These are phyloP conservation scores for Venturia pyrina DNA, from an alignment of 2,329 filamentous ascomycete species.

Conservation along the genomic window DNA sequence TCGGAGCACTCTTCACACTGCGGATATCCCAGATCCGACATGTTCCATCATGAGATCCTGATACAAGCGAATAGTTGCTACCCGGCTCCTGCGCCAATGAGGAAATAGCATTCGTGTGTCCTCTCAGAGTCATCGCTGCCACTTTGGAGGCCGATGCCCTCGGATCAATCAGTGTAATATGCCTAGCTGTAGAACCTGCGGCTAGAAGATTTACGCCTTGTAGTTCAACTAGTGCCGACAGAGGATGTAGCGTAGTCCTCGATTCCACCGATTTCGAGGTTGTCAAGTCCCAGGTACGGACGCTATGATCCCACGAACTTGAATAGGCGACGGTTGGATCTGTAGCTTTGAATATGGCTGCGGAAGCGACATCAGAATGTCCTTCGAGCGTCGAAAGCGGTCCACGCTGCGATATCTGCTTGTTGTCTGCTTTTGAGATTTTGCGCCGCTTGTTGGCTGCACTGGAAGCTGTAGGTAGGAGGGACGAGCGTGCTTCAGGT, in stretches of 20 bases:
- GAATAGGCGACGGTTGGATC: constrained; percentile 89
- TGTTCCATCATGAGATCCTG: constrained; percentile 84
- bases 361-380: constrained; percentile 66
- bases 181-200: constrained; percentile 72
- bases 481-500: constrained; percentile 59
- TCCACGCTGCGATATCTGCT: constrained; percentile 67
- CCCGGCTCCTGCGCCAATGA: constrained; percentile 50
- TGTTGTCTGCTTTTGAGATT: constrained; percentile 45
- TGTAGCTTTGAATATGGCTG: constrained; percentile 72
- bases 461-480: constrained; percentile 56
- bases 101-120: constrained; percentile 68
- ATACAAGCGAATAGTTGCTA: constrained; percentile 75
- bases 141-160: constrained; percentile 64
- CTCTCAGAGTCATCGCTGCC: constrained; percentile 80
- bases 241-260: constrained; percentile 70
- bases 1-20: constrained; percentile 53
- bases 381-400: constrained; percentile 63
- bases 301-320: constrained; percentile 78
- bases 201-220: constrained; percentile 53
- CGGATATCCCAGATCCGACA: constrained; percentile 91
- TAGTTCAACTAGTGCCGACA: constrained; percentile 70
- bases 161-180: constrained; percentile 90
- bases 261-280: constrained; percentile 71
- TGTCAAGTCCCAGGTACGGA: constrained; percentile 84
- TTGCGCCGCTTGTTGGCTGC: constrained; percentile 68